These are phyloP conservation scores for Trichomonascaceae sp. DNA, from an alignment of 1,139 yeast genomes.

Conservation along the genomic window DNA sequence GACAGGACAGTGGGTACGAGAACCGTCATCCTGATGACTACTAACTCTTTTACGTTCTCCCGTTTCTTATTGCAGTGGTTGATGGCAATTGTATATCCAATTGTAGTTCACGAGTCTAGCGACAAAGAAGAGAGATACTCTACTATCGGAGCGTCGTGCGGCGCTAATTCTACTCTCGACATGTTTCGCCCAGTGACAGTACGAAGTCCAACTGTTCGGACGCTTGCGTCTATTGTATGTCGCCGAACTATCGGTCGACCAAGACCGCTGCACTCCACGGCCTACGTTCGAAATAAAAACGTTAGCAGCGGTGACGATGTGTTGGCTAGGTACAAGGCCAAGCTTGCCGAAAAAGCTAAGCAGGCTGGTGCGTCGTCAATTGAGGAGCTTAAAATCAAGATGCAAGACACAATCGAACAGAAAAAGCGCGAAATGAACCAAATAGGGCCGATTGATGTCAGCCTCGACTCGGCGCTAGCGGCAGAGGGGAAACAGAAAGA, in stretches of 20 bases:
- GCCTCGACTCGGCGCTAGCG: constrained; percentile 51
- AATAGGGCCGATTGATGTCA: constrained; percentile 61
- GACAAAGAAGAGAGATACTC: neutral
- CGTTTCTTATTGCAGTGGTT: neutral
- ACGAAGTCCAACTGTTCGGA: neutral
- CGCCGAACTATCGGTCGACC: neutral
- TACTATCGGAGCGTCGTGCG: neutral
- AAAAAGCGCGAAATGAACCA: constrained; percentile 44
- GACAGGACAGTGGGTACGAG: neutral
- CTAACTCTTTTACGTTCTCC: too few species aligned
- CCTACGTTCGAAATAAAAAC: too few species aligned
- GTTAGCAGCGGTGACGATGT: neutral
- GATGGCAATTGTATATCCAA: neutral
- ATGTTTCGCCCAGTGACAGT: too few species aligned
- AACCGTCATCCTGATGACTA: neutral
- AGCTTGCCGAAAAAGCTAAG: constrained; percentile 4
- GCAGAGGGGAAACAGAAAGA: constrained; percentile 26
- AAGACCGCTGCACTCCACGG: neutral
- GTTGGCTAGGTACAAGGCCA: neutral
- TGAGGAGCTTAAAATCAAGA: constrained; percentile 48
- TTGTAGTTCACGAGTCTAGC: neutral
- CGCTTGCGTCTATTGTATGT: neutral
- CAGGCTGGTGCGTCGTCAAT: constrained; percentile 34
- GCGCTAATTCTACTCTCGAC: too few species aligned
- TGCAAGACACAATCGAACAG: constrained; percentile 47